Conservation (phyloP, 202 grass and related monocot species). For the Hordeum pubiflorum region DNA sequence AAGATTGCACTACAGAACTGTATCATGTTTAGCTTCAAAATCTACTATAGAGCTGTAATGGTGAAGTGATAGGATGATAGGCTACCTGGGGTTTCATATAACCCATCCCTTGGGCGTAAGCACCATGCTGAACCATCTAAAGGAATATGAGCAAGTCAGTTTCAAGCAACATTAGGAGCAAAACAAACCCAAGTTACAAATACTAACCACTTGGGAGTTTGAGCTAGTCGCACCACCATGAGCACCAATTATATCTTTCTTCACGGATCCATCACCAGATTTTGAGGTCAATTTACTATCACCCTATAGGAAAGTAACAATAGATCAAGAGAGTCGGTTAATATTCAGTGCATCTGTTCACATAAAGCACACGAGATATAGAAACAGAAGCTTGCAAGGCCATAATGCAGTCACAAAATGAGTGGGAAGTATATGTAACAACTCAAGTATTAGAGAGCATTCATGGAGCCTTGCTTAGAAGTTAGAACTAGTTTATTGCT, state of each 20-base stretch:
- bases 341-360: background rate
- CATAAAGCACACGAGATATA: background rate
- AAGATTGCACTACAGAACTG: background rate
- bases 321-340: background rate
- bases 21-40: background rate
- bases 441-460: background rate
- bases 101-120: conserved; percentile 70
- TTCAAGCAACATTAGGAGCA: conserved; percentile 8
- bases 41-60: background rate
- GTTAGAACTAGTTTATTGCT: background rate
- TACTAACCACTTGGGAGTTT: conserved; percentile 60
- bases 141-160: conserved; percentile 17
- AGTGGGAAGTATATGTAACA: background rate
- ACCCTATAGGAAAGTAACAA: conserved; percentile 42
- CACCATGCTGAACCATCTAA: conserved; percentile 61
- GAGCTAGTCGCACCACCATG: conserved; percentile 54
- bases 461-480: background rate
- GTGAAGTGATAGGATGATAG: background rate
- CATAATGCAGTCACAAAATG: background rate
- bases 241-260: conserved; percentile 45
- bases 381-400: background rate
- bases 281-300: conserved; percentile 79
- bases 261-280: conserved; percentile 52
- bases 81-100: conserved; percentile 85
- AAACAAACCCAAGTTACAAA: conserved; percentile 23